Base-by-base conservation (phyloP, 306 rosid genomes). In the Inga oerstediana region DNA sequence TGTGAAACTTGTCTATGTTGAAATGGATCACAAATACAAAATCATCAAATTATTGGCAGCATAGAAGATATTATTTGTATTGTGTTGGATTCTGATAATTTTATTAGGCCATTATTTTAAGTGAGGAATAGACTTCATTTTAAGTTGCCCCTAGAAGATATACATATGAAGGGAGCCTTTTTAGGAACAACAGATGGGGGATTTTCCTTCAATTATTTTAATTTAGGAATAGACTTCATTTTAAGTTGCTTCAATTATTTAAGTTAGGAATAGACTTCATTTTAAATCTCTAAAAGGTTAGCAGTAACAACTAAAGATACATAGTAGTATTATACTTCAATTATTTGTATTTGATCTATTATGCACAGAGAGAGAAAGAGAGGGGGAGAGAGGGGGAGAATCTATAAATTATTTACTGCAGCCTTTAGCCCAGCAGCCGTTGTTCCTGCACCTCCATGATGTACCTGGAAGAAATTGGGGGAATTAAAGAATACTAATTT, bases 381-480 rank as follows among this genome's bases (percentile, higher is more conserved):
- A 6, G 8, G 7, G 43, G 10, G 52, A 0, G 52, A 4, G 20
- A 4, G 54, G 15, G 2, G 14, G 17, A 49, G 82, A 73, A 35
- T 35, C 82, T 45, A 80, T 32, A 4, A 84, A 85, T 39, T 78
- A 81, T 83, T 87, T 92, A 97, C 99, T 16, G 99, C 95, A 82
- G 99, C 98, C 89, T 88, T 94, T 72, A 97, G 88, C 86, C 99
- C 99, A 58, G 99, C 98, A 83, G 99, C 99, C 49, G 99, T 97
- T n/a, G 99, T 97, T 88, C 99, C 99, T 79, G 99, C 99, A 81
- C 99, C 99, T 72, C 99, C 99, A 74, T 97, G 99, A 89, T 97
- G 99, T 84, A 97, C 97, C 99, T 94, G 89, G 68, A 82, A 76
- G 43, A 34, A 80, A 76, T 32, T 41, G 43, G 45, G 19, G 32